phyloP scores from a whole-genome alignment of 2,329 filamentous ascomycete genomes.

The Torrubiella hemipterigena region DNA sequence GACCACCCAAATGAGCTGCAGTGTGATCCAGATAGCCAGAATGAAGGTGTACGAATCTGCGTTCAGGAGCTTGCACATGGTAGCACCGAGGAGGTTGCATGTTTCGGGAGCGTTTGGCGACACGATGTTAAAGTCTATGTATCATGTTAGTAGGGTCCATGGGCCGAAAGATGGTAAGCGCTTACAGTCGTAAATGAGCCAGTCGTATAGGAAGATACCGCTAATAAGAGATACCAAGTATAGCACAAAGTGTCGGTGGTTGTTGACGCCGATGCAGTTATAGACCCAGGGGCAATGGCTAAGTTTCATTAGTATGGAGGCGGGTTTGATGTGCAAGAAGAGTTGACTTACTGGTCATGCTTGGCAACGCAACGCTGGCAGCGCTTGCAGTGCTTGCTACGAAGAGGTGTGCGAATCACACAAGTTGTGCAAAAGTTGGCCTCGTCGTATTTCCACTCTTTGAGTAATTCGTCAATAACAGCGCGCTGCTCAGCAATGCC shows the following conservation, averaged over 20 bases:
- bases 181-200: slow-evolving; percentile 61
- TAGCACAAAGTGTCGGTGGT: slow-evolving; percentile 88
- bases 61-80: slow-evolving; percentile 64
- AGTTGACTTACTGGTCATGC: slow-evolving; percentile 89
- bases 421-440: slow-evolving; percentile 87
- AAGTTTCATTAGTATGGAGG: slow-evolving; percentile 12
- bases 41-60: slow-evolving; percentile 77
- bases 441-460: slow-evolving; percentile 83
- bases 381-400: slow-evolving; percentile 90
- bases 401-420: slow-evolving; percentile 84
- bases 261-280: slow-evolving; percentile 92
- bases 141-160: slow-evolving; percentile 1
- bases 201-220: slow-evolving; percentile 62
- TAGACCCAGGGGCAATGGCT: slow-evolving; percentile 97
- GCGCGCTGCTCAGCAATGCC: slow-evolving; percentile 84
- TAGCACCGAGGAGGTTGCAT: slow-evolving; percentile 67
- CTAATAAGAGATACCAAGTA: slow-evolving; percentile 71
- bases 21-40: slow-evolving; percentile 62
- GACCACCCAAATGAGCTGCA: slow-evolving; percentile 91
- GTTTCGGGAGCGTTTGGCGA: slow-evolving; percentile 37
- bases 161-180: slow-evolving; percentile 13
- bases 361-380: slow-evolving; percentile 91
- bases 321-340: no score
- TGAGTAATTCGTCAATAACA: slow-evolving; percentile 77
- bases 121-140: slow-evolving; percentile 50